Conservation (phyloP, 176 grass and related monocot species). For the Triticum turgidum region DNA sequence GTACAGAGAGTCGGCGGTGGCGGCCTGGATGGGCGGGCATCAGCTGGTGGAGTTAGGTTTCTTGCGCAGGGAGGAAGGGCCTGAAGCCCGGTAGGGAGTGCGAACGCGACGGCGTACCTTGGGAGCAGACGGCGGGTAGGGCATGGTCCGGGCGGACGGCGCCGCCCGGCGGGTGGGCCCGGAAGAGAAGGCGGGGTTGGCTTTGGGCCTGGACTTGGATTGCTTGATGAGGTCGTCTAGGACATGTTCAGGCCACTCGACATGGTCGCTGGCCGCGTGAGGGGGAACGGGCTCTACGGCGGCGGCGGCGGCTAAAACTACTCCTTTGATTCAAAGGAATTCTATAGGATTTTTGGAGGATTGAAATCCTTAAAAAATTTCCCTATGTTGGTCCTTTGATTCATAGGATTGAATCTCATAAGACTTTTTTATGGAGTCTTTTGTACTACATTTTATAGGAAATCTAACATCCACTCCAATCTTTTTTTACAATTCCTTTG, state of each 20-base stretch:
- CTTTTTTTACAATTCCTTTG: too few species aligned
- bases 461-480: too few species aligned
- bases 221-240: constrained; percentile 63
- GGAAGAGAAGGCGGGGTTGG: constrained; percentile 22
- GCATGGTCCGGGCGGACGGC: constrained; percentile 27
- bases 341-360: too few species aligned
- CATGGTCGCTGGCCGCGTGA: constrained; percentile 31
- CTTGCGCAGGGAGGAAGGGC: not conserved
- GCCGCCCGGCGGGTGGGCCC: constrained; percentile 47
- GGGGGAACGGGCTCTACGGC: not conserved
- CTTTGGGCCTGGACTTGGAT: constrained; percentile 45
- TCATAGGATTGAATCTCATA: too few species aligned
- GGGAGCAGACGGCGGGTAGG: constrained; percentile 19
- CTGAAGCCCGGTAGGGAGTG: not conserved
- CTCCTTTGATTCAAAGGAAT: too few species aligned
- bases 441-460: too few species aligned
- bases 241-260: constrained; percentile 57
- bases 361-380: too few species aligned
- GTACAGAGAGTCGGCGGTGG: constrained; percentile 28
- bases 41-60: constrained; percentile 41
- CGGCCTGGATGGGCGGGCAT: constrained; percentile 18
- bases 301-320: not conserved
- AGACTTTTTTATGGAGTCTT: too few species aligned
- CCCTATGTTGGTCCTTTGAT: too few species aligned
- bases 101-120: constrained; percentile 35